phyloP scores from a whole-genome alignment of 2,329 filamentous ascomycete species.

The Fusarium pseudocircinatum region DNA sequence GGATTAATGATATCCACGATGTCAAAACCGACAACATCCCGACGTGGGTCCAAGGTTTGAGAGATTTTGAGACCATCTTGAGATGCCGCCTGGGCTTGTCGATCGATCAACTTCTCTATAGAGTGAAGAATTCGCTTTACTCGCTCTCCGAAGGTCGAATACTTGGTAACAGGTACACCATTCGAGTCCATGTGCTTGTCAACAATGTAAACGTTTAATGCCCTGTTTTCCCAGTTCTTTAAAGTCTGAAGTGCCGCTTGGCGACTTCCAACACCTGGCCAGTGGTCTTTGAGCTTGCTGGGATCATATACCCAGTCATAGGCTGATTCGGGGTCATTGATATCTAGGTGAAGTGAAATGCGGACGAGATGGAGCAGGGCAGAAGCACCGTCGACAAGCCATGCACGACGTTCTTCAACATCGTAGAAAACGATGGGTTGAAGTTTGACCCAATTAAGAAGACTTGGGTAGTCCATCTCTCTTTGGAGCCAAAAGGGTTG shows the following conservation, averaged over 20 bases:
- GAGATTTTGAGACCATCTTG: slow-evolving; percentile 9
- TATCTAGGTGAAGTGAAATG: slow-evolving; percentile 5
- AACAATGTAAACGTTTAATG: not conserved
- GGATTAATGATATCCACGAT: slow-evolving; percentile 1
- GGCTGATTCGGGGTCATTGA: slow-evolving; percentile 10
- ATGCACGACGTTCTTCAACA: not conserved
- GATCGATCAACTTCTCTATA: slow-evolving; percentile 6
- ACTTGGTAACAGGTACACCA: not conserved
- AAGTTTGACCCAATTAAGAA: slow-evolving; percentile 16
- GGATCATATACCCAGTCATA: slow-evolving; percentile 22
- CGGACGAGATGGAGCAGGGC: slow-evolving; percentile 24
- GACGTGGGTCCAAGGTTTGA: slow-evolving; percentile 3
- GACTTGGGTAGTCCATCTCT: slow-evolving; percentile 12
- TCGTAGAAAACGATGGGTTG: slow-evolving; percentile 14
- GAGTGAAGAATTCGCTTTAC: not conserved
- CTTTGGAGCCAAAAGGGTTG: slow-evolving; percentile 19
- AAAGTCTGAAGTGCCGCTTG: slow-evolving; percentile 11
- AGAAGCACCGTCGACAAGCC: slow-evolving; percentile 22
- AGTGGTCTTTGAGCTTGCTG: not conserved
- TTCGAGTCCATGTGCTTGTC: not conserved
- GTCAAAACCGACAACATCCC: slow-evolving; percentile 6
- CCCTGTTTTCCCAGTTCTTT: slow-evolving; percentile 5
- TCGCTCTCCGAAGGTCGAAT: not conserved
- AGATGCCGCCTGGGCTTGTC: not conserved
- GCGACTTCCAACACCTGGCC: not conserved